These are phyloP conservation scores for Auricularia sp. DNA, from an alignment of 768 basidiomycete species.

Conservation along the genomic window DNA sequence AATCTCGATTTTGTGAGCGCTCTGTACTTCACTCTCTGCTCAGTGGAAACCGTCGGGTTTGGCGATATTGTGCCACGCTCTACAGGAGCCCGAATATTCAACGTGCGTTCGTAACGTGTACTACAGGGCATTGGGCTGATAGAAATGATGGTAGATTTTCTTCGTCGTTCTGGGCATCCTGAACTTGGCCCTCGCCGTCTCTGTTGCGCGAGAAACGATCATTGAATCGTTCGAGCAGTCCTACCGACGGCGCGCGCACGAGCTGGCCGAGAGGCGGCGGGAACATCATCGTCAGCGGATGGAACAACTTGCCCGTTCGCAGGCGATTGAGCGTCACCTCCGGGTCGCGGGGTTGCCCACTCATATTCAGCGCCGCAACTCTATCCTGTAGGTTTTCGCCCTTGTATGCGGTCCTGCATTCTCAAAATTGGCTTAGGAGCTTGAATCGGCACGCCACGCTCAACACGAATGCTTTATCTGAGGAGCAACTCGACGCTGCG, in stretches of 20 bases:
- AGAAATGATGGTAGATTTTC: neutral
- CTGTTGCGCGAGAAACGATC: slow-evolving; percentile 57
- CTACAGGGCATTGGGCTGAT: too few relatives aligned
- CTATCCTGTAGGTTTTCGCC: neutral
- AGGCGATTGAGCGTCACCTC: slow-evolving; percentile 48
- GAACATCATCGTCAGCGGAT: slow-evolving; percentile 16
- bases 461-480: slow-evolving; percentile 51
- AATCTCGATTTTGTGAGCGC: slow-evolving; percentile 56
- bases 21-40: slow-evolving; percentile 66
- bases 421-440: neutral
- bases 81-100: slow-evolving; percentile 44
- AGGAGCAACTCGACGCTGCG: slow-evolving; percentile 45
- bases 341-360: slow-evolving; percentile 34
- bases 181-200: slow-evolving; percentile 53
- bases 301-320: slow-evolving; percentile 10
- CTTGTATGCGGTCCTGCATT: neutral
- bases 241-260: slow-evolving; percentile 44
- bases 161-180: slow-evolving; percentile 46
- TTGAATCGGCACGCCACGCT: slow-evolving; percentile 30
- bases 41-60: slow-evolving; percentile 65
- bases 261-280: slow-evolving; percentile 36
- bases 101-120: neutral
- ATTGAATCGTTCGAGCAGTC: slow-evolving; percentile 63
- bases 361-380: slow-evolving; percentile 38
- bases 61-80: slow-evolving; percentile 58